phyloP scores from a whole-genome alignment of 306 rosid species.

The Albizia julibrissin region DNA sequence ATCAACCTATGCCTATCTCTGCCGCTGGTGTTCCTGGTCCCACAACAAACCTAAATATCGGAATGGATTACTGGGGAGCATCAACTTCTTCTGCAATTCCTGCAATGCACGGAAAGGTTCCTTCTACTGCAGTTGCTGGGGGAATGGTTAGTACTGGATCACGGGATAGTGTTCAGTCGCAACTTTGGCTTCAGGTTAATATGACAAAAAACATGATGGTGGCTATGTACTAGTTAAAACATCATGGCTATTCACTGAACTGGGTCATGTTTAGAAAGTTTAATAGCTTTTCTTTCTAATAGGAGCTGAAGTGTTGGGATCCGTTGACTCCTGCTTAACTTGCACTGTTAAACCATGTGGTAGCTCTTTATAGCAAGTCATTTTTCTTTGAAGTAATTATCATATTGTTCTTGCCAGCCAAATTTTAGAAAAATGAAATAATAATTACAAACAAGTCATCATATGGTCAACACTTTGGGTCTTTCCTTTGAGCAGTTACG shows the following conservation, averaged over 20 bases:
- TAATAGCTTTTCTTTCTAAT: slow-evolving; percentile 2
- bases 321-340: not conserved
- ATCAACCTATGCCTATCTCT: slow-evolving; percentile 68
- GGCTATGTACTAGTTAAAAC: slow-evolving; percentile 25
- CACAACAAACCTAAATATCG: slow-evolving; percentile 76
- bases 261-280: slow-evolving; percentile 14
- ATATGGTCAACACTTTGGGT: not conserved
- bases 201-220: slow-evolving; percentile 11
- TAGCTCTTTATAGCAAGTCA: not conserved
- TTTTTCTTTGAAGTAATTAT: not conserved
- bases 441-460: not conserved
- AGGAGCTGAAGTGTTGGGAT: not conserved
- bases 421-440: not conserved
- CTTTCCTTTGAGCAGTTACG: too few species aligned
- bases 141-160: slow-evolving; percentile 77
- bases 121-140: slow-evolving; percentile 78
- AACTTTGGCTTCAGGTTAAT: slow-evolving; percentile 86
- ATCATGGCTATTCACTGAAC: slow-evolving; percentile 25
- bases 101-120: slow-evolving; percentile 56
- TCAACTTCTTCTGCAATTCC: slow-evolving; percentile 61
- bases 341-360: not conserved
- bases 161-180: slow-evolving; percentile 85
- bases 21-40: slow-evolving; percentile 74
- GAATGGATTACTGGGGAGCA: slow-evolving; percentile 84
- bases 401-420: slow-evolving; percentile 27